phyloP scores from a whole-genome alignment of 2,329 filamentous ascomycete genomes.

The Nothophaeocryptopus gaeumannii region DNA sequence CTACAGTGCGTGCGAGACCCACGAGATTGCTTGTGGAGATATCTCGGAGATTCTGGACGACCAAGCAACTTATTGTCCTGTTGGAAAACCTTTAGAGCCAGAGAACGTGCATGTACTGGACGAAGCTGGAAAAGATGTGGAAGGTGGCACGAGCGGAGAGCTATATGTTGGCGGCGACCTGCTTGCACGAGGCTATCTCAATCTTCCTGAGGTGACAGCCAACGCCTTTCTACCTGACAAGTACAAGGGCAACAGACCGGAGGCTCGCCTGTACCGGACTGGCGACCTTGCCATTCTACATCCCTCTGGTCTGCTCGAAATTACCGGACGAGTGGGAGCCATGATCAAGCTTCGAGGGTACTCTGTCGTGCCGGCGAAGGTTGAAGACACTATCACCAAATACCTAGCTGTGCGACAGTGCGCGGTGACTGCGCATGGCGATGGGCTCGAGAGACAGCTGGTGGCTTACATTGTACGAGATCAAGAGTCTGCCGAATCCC shows the following conservation, averaged over 20 bases:
- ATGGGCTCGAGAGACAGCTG: slow-evolving; percentile 70
- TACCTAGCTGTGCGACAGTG: slow-evolving; percentile 69
- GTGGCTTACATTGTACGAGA: slow-evolving; percentile 75
- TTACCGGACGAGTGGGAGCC: slow-evolving; percentile 70
- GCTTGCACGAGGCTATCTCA: slow-evolving; percentile 73
- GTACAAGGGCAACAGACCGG: slow-evolving; percentile 55
- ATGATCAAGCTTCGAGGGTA: slow-evolving; percentile 83
- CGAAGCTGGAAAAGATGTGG: slow-evolving; percentile 63
- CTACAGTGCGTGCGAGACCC: slow-evolving; percentile 79
- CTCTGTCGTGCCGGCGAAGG: slow-evolving; percentile 72
- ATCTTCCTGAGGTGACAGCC: slow-evolving; percentile 73
- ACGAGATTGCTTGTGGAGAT: slow-evolving; percentile 75
- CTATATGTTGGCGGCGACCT: slow-evolving; percentile 72
- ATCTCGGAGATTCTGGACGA: slow-evolving; percentile 62
- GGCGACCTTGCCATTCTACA: slow-evolving; percentile 68
- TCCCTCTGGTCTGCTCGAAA: slow-evolving; percentile 66
- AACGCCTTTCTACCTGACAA: slow-evolving; percentile 67
- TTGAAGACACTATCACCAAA: slow-evolving; percentile 69
- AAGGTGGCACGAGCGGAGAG: slow-evolving; percentile 64
- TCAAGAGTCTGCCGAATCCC: slow-evolving; percentile 55
- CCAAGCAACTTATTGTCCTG: slow-evolving; percentile 67
- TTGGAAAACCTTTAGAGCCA: slow-evolving; percentile 67
- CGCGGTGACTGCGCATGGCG: slow-evolving; percentile 70
- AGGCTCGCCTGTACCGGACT: slow-evolving; percentile 70
- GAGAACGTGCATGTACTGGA: slow-evolving; percentile 70